These are phyloP conservation scores for Apiospora malaysiana DNA, from an alignment of 2,329 filamentous ascomycete species.

Conservation along the genomic window DNA sequence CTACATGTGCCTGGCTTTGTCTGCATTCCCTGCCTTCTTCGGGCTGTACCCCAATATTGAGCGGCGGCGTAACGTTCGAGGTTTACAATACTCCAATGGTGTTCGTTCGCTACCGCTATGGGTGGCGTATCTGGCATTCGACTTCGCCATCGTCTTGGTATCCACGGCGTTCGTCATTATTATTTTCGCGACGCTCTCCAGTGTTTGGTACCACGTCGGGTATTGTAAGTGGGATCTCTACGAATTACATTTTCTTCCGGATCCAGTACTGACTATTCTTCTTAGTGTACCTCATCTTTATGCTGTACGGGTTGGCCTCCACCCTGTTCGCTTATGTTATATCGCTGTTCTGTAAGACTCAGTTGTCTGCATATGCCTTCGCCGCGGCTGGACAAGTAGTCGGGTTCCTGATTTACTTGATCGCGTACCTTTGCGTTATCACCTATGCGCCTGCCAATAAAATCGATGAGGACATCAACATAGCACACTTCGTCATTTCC, in stretches of 20 bases:
- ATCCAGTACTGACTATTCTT: background rate
- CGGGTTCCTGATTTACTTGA: slow-evolving; percentile 73
- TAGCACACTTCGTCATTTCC: slow-evolving; percentile 78
- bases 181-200: slow-evolving; percentile 69
- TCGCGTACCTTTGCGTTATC: slow-evolving; percentile 73
- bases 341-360: slow-evolving; percentile 79
- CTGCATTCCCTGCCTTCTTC: slow-evolving; percentile 84
- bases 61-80: slow-evolving; percentile 77
- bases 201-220: slow-evolving; percentile 77
- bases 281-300: slow-evolving; percentile 75
- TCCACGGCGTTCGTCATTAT: slow-evolving; percentile 70
- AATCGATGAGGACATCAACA: slow-evolving; percentile 69
- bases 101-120: slow-evolving; percentile 83
- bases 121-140: slow-evolving; percentile 82
- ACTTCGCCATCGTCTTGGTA: slow-evolving; percentile 75
- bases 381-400: slow-evolving; percentile 78
- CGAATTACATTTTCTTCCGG: background rate
- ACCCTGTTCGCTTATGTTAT: slow-evolving; percentile 80
- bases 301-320: slow-evolving; percentile 80
- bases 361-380: slow-evolving; percentile 84
- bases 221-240: slow-evolving; percentile 52
- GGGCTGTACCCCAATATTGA: slow-evolving; percentile 88
- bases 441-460: slow-evolving; percentile 75
- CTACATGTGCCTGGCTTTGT: slow-evolving; percentile 81
- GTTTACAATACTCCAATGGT: slow-evolving; percentile 90